Conservation (phyloP, 108 stramenopile genomes). For the Aurantiochytrium sp. region DNA sequence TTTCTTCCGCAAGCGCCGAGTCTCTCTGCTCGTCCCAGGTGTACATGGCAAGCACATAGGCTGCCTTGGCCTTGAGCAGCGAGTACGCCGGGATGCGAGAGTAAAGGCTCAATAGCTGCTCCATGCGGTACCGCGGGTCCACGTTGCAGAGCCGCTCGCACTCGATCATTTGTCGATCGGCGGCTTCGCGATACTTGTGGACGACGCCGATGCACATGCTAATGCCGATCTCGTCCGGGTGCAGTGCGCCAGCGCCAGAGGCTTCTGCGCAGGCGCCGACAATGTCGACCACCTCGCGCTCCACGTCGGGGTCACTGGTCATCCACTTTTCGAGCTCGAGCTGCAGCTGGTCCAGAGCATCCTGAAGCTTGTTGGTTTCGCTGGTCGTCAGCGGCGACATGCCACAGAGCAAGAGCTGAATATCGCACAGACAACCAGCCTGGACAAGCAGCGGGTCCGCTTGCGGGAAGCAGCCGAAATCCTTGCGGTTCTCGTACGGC, state of each 20-base stretch:
- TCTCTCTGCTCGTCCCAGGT: background rate
- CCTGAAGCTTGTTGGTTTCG: constrained; percentile 23
- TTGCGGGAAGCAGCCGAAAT: background rate
- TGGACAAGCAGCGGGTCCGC: background rate
- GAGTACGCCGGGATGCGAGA: background rate
- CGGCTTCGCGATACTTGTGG: background rate
- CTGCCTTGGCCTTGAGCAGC: constrained; percentile 16
- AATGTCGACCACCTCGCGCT: background rate
- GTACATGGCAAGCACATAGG: constrained; percentile 19
- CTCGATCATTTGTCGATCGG: background rate
- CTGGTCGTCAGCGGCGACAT: constrained; percentile 5
- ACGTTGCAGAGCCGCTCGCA: background rate
- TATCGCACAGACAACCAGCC: constrained; percentile 2
- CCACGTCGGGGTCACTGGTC: background rate
- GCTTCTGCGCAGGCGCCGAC: background rate
- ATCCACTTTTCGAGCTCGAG: constrained; percentile 25
- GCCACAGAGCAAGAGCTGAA: constrained; percentile 12
- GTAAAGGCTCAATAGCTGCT: background rate
- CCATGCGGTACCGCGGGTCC: constrained; percentile 10
- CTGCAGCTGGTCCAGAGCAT: constrained; percentile 25
- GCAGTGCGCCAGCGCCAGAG: background rate
- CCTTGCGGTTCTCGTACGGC: background rate
- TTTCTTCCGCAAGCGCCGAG: background rate
- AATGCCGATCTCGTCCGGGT: constrained; percentile 24
- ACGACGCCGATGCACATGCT: constrained; percentile 29